Evolutionary conservation across 192 early-diverging fungal genomes (phyloP), one percentile per base, ranked within the genome.

Genomic region (Backusella mclennaniae): DNA sequence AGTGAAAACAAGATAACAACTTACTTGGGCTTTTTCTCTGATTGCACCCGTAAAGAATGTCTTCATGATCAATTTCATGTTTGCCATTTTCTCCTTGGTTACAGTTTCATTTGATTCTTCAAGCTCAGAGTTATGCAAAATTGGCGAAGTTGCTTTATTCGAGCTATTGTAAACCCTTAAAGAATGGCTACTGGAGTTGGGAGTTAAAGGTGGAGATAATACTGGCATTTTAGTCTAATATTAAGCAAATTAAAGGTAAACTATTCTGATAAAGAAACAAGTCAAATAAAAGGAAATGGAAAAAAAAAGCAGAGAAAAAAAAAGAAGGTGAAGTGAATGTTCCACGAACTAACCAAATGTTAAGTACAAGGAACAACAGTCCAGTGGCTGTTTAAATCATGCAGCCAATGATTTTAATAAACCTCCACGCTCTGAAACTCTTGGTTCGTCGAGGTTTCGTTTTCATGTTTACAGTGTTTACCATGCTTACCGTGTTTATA

Each of bases 11-110:
- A 53, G 15, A 44, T 14, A 49, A 19, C 19, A 19, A n/a, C 23
- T 26, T 59, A 59, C 56, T 26, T 59, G 56, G 19, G 9, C 23
- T 26, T 59, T 59, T 59, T 59, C 56, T 59, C 56, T 59, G 11
- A 59, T 59, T 59, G 56, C 56, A 63, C 56, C 56, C 21, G 56
- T 63, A 29, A 63, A 63, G 23, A 63, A 63, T 29, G 56, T 63
- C 21, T 63, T 63, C 56, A 63, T 63, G 56, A 63, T 63, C 21
- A 63, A 11, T 8, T 63, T 23, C 56, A 63, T 63, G 26, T 63
- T 26, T 26, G 56, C 12, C 26, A 63, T 29, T 63, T 63, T 23
- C 12, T 63, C 56, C 9, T 63, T 63, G 23, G 56, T 63, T 29
- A 63, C 56, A 63, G 29, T 63, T 5, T 63, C 56, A 63, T 63